A percentile compares a stretch with the other conserved stretches of the same genome.
phyloP scores from a whole-genome alignment of 495 filamentous ascomycete genomes.

The Alectoria sarmentosa region DNA sequence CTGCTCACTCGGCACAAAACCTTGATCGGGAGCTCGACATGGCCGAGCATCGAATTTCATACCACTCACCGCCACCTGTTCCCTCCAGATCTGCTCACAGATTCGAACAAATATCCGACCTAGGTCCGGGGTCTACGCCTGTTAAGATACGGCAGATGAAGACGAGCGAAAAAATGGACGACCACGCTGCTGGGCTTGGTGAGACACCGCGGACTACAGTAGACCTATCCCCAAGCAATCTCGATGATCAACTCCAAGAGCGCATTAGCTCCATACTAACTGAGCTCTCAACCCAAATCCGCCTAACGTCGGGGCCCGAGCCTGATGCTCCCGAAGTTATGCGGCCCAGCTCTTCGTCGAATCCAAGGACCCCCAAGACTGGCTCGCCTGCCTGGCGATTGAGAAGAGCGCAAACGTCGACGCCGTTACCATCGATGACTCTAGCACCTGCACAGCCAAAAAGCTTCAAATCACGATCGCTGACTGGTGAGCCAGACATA shows the following conservation, averaged over 20 bases:
- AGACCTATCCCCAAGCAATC: constrained; percentile 16
- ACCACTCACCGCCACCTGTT: constrained; percentile 5
- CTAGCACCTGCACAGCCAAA: constrained; percentile 52
- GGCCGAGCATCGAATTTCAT: constrained; percentile 2
- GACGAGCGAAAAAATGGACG: background rate
- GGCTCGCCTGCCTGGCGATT: constrained; percentile 15
- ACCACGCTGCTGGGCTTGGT: background rate
- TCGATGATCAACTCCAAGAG: constrained; percentile 67
- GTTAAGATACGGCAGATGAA: constrained; percentile 15
- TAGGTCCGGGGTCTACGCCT: constrained; percentile 12
- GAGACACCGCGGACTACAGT: background rate
- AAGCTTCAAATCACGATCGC: constrained; percentile 35
- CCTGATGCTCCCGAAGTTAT: constrained; percentile 26
- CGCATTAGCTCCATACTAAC: constrained; percentile 81
- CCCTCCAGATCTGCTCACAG: constrained; percentile 4
- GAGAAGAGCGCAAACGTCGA: constrained; percentile 18
- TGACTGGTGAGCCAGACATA: constrained; percentile 55
- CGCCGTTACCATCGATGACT: constrained; percentile 59
- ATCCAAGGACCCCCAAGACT: constrained; percentile 1
- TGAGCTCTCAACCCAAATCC: constrained; percentile 72
- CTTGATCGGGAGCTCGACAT: background rate
- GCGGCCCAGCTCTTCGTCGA: background rate
- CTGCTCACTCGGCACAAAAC: background rate
- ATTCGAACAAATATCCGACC: constrained; percentile 18
- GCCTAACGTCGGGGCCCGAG: constrained; percentile 52